Base-by-base conservation (phyloP, 192 early-diverging fungal species). In the Linnemannia zychae region DNA sequence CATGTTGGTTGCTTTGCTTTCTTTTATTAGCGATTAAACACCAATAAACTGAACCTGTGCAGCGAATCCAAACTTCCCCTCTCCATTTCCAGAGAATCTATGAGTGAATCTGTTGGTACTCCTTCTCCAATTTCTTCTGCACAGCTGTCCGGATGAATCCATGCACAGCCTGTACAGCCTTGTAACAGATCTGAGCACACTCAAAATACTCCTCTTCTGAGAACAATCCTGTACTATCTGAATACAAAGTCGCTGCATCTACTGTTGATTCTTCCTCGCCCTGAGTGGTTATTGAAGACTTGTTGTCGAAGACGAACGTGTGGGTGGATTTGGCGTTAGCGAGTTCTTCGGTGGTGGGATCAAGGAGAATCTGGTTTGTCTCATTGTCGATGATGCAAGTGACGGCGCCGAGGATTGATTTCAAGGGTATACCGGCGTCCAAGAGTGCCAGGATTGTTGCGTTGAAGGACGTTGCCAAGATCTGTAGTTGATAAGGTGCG, bases 361-460 rank as follows among this genome's bases (percentile, higher is more conserved):
- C 98, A 78, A 98, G 82, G 12, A 94, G 73, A 12, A 97, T 76
- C 38, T 92, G 66, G 16, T 81, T 76, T 17, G 90, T 90, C 28
- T 95, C 81, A 31, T 82, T 71, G 67, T 90, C 87, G 24, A 97
- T 90, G 37, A 93, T 92, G 72, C 94, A 97, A 0, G 94, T 91
- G 0, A 96, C 93, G 6, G 94, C 89, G 7, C 92, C 94, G 0
- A 93, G 85, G 60, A 96, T 91, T 13, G 89, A 82, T 57, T 90
- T 94, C 72, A 99, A 82, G 12, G 97, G 94, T 17, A 99, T 90
- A 20, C 96, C 98, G 13, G 98, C 97, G 84, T 99, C 97, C 63
- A 99, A 77, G 33, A 99, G 90, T 2, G 97, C 97, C 78, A 99
- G 67, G 3, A 93, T 89, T 0, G 93, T 90, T 4, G 97, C 97